phyloP scores from a whole-genome alignment of 495 filamentous ascomycete species.

The Bathelium albidoporum region DNA sequence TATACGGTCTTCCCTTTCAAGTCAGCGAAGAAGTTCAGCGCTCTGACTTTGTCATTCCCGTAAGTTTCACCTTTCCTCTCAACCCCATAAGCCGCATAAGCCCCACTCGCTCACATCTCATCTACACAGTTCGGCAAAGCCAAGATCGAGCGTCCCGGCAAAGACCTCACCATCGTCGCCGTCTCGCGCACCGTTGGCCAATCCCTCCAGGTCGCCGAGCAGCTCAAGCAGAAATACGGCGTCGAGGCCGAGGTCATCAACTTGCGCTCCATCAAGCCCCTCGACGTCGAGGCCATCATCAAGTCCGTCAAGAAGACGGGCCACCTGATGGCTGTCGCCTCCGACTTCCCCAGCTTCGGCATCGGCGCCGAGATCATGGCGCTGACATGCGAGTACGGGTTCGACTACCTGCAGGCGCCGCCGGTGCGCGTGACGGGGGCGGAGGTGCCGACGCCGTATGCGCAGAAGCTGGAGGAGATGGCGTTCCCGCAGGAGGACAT shows the following conservation, averaged over 20 bases:
- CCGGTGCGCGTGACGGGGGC: constrained; percentile 90
- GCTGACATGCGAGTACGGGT: constrained; percentile 91
- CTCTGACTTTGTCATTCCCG: constrained; percentile 86
- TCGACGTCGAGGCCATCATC: constrained; percentile 89
- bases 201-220: constrained; percentile 75
- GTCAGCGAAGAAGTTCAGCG: constrained; percentile 94
- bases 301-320: constrained; percentile 98
- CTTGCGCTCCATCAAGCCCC: constrained; percentile 89
- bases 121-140: constrained; percentile 71
- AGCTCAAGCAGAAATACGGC: constrained; percentile 89
- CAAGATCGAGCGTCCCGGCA: constrained; percentile 93
- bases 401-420: constrained; percentile 91
- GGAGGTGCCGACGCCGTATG: constrained; percentile 92
- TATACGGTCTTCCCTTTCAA: constrained; percentile 88
- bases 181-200: constrained; percentile 93
- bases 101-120: constrained; percentile 19
- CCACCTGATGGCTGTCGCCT: constrained; percentile 83
- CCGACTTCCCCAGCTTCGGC: constrained; percentile 90
- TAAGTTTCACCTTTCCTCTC: constrained; percentile 17
- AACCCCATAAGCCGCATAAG: neutral
- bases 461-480: constrained; percentile 78
- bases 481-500: constrained; percentile 77
- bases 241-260: constrained; percentile 96
- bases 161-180: constrained; percentile 89
- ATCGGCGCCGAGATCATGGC: constrained; percentile 87